Base-by-base conservation (phyloP, 2,329 filamentous ascomycete species). In the Colletotrichum paranaense region DNA sequence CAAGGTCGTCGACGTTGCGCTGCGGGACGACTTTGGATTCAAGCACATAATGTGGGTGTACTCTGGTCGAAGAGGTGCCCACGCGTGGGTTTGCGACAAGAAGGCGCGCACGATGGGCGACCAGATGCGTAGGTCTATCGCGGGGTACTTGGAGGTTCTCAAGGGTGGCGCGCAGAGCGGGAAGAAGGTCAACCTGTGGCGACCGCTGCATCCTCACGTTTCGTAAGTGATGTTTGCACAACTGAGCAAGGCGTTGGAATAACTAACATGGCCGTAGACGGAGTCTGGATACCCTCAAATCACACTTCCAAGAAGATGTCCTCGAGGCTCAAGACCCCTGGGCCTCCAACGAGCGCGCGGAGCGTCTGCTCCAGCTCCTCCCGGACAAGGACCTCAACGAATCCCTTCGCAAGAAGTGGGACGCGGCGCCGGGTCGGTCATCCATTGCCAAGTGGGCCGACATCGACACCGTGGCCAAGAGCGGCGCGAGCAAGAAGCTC, bases 1-100 rank as follows among this genome's bases (percentile, higher is more conserved):
- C 81, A 97, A 97, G 81, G 95, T 98, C 19, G 88, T 98, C 14
- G 96, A 98, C 81, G 88, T 90, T 14, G 95, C 95, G 0, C 83
- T 99, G 77, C 89, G 95, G 65, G 95, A 98, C 24, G 97, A 99
- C 82, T 98, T 99, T 84, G 97, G 95, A 58, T 99, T 98, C 84
- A 92, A 94, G 80, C 96, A 99, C 83, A 96, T 99, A 79, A 89
- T 99, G 82, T 99, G 97, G 97, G 95, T 99, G 7, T 99, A 99
- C 83, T 99, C 97, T 0, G 97, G 97, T 77, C 93, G 97, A 83
- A 91, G 97, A 88, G 97, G 97, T 85, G 95, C 94, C 35, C 97
- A 99, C 91, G 97, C 97, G 6, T 99, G 97, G 97, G 94, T 99
- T 12, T 98, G 96, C 81, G 97, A 99, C 82, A 94, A 93, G 80